phyloP scores from a whole-genome alignment of 2,329 filamentous ascomycete species.

The Colletotrichum sp. region DNA sequence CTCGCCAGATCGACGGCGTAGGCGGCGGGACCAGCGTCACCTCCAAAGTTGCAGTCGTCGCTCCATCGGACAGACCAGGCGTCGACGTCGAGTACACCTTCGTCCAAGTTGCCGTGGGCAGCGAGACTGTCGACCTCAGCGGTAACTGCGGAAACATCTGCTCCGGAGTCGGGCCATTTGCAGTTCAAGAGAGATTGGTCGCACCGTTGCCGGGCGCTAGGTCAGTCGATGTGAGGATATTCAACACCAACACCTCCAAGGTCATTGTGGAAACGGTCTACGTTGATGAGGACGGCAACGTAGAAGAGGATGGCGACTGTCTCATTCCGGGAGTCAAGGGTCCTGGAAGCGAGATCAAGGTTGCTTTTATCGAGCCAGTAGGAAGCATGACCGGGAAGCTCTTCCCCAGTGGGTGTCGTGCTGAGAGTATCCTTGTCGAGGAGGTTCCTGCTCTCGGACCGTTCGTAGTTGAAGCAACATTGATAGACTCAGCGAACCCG shows the following conservation, averaged over 20 bases:
- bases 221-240: conserved; percentile 43
- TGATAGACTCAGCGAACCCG: conserved; percentile 43
- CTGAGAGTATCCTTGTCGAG: conserved; percentile 49
- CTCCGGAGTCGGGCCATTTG: conserved; percentile 65
- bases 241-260: conserved; percentile 68
- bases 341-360: conserved; percentile 56
- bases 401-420: conserved; percentile 60
- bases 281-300: conserved; percentile 50
- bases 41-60: conserved; percentile 66
- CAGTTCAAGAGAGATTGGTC: conserved; percentile 55
- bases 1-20: conserved; percentile 66
- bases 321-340: conserved; percentile 64
- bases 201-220: conserved; percentile 20
- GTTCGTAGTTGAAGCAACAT: conserved; percentile 35
- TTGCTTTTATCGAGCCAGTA: conserved; percentile 64
- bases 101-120: conserved; percentile 63
- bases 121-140: conserved; percentile 58
- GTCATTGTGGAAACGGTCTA: conserved; percentile 60
- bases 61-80: conserved; percentile 39
- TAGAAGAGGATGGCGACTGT: conserved; percentile 54
- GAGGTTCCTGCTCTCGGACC: conserved; percentile 25
- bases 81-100: conserved; percentile 69
- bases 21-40: conserved; percentile 66
- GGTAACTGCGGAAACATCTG: conserved; percentile 71
- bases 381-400: conserved; percentile 65